Base-by-base conservation (phyloP, 2,329 filamentous ascomycete species). In the Hirsutella thompsonii region DNA sequence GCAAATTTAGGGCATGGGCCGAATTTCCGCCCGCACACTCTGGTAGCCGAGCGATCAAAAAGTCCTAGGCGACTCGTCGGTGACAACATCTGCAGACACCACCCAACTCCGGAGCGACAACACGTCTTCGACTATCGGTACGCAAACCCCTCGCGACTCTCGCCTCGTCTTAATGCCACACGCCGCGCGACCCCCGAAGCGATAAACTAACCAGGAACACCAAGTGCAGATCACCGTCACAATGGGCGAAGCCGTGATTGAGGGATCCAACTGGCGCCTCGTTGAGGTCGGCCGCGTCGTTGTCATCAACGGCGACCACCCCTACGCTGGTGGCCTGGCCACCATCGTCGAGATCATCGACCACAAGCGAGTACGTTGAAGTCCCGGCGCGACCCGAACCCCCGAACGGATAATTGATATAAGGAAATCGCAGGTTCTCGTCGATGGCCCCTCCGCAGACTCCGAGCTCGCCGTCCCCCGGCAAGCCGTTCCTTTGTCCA, bases 271-370 rank as follows among this genome's bases (percentile, higher is more conserved):
- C 68, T 93, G 88, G 88, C 89, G 89, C 76, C 78, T 88, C 70
- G 89, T 98, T 68, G 89, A 98, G 82, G 86, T 95, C 69, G 92
- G 92, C 81, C 88, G 92, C 67, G 81, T 98, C 63, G 83, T 94
- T 67, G 80, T 94, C 68, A 81, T 96, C 74, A 83, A 86, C 69
- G 69, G 68, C 60, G 72, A 77, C 64, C 83, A 88, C 63, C 80
- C 81, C 58, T 84, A 72, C 74, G 72, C 74, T 56, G 89, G 89
- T 73, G 85, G 85, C 67, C 79, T 96, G 59, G 93, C 89, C 61
- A 74, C 81, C 60, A 90, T 98, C 63, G 88, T 94, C 70, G 90
- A 98, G 81, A 96, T 98, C 70, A 92, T 98, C 74, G 92, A 98
- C 74, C 90, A 98, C 83, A 95, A 94, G 81, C 88, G 92, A 73